Conservation (phyloP, 176 grass and related monocot genomes). For the Pontederia crassipes region DNA sequence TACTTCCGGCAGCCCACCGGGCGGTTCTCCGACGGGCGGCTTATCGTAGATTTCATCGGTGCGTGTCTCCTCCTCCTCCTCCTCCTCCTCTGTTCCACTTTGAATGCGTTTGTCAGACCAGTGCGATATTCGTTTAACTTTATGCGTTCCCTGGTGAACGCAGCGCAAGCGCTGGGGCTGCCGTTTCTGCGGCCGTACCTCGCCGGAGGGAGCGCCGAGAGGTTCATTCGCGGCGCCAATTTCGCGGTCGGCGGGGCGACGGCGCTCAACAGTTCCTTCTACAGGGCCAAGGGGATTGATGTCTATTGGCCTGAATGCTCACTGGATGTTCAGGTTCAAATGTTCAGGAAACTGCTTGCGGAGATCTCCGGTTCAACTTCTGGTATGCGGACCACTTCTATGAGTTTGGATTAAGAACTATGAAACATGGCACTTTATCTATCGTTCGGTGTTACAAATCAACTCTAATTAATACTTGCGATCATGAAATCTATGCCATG, state of each 20-base stretch:
- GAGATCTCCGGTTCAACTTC: neutral
- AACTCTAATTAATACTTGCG: too few relatives aligned
- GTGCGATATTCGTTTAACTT: neutral
- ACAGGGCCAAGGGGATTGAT: slow-evolving; percentile 1
- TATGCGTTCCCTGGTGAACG: neutral
- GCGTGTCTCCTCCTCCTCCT: neutral
- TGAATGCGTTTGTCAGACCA: too few relatives aligned
- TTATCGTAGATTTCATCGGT: slow-evolving; percentile 57
- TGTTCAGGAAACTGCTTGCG: slow-evolving; percentile 40
- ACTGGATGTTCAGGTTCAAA: slow-evolving; percentile 27
- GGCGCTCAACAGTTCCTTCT: slow-evolving; percentile 30
- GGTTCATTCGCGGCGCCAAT: slow-evolving; percentile 43
- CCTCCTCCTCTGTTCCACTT: neutral
- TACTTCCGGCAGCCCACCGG: slow-evolving; percentile 38
- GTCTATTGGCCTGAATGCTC: neutral
- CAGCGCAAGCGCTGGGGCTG: slow-evolving; percentile 37
- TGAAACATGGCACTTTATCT: too few relatives aligned
- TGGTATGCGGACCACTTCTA: too few relatives aligned
- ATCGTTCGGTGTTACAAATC: too few relatives aligned
- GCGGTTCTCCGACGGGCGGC: slow-evolving; percentile 35
- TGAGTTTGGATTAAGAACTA: too few relatives aligned
- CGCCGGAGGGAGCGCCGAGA: slow-evolving; percentile 6
- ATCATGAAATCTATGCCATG: too few relatives aligned
- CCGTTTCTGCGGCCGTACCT: slow-evolving; percentile 30
- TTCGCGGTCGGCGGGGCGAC: slow-evolving; percentile 37